Evolutionary conservation across 2,329 filamentous ascomycete genomes (phyloP).

Genomic region (Trichoderma afroharzianum): DNA sequence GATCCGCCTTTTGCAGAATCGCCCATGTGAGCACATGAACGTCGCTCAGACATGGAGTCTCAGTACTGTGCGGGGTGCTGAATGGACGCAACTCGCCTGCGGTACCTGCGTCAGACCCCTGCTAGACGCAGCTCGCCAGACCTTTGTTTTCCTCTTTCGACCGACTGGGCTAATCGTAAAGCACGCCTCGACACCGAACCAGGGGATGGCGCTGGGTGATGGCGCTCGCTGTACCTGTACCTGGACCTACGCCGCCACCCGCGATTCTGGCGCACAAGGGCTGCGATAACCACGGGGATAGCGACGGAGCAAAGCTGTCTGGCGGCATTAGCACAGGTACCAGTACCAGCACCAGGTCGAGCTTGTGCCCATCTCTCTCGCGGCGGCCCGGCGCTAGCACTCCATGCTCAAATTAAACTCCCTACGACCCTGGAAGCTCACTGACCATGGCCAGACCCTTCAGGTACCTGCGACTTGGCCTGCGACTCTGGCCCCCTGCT

Average conservation of each 20-base stretch:
- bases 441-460: neutral
- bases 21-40: neutral
- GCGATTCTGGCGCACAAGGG: neutral
- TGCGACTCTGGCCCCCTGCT: neutral
- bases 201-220: neutral
- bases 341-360: neutral
- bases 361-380: neutral
- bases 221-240: neutral
- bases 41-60: neutral
- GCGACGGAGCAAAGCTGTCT: neutral
- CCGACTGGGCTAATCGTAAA: neutral
- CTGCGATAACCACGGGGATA: neutral
- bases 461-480: neutral
- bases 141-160: slow-evolving; percentile 7
- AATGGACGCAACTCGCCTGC: neutral
- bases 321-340: neutral
- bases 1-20: neutral
- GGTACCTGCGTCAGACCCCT: slow-evolving; percentile 18
- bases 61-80: slow-evolving; percentile 7
- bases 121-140: slow-evolving; percentile 4
- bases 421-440: slow-evolving; percentile 6
- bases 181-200: neutral
- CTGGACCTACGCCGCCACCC: neutral
- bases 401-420: slow-evolving; percentile 15
- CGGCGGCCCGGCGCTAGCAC: slow-evolving; percentile 15